Conservation (phyloP, 805 yeast genomes). For the Candida bentonensis region DNA sequence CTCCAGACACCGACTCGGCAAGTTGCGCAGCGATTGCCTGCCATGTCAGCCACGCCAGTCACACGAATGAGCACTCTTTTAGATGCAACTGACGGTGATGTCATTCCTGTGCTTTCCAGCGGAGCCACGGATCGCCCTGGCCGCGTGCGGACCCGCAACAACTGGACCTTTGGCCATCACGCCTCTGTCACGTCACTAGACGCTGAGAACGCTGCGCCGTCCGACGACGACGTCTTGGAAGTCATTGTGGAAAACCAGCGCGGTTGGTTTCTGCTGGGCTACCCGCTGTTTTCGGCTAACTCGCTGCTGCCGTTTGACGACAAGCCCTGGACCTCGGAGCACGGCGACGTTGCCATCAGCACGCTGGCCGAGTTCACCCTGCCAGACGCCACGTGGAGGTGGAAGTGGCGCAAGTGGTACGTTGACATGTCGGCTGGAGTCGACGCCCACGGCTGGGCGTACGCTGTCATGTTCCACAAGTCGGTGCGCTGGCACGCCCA, state of each 20-base stretch:
- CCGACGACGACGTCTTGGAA: constrained; percentile 12
- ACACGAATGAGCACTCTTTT: too few species aligned
- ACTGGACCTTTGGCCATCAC: neutral
- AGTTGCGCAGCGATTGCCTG: too few species aligned
- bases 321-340: constrained; percentile 20
- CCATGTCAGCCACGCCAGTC: too few species aligned
- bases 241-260: constrained; percentile 28
- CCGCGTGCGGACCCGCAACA: neutral
- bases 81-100: neutral
- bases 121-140: neutral
- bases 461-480: constrained; percentile 34
- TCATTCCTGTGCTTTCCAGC: neutral
- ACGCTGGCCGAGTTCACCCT: constrained; percentile 20
- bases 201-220: neutral
- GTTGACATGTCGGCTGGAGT: constrained; percentile 55
- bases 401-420: constrained; percentile 64
- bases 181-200: too few species aligned
- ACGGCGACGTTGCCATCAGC: constrained; percentile 18
- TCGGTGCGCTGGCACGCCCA: constrained; percentile 47
- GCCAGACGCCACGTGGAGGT: constrained; percentile 49
- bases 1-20: too few species aligned
- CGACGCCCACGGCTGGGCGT: constrained; percentile 80
- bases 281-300: constrained; percentile 22
- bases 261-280: constrained; percentile 26
- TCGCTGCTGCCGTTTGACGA: constrained; percentile 26